Evolutionary conservation across 2,329 filamentous ascomycete genomes (phyloP), one percentile per base, ranked within the genome.

Genomic region (Exophiala alcalophila): DNA sequence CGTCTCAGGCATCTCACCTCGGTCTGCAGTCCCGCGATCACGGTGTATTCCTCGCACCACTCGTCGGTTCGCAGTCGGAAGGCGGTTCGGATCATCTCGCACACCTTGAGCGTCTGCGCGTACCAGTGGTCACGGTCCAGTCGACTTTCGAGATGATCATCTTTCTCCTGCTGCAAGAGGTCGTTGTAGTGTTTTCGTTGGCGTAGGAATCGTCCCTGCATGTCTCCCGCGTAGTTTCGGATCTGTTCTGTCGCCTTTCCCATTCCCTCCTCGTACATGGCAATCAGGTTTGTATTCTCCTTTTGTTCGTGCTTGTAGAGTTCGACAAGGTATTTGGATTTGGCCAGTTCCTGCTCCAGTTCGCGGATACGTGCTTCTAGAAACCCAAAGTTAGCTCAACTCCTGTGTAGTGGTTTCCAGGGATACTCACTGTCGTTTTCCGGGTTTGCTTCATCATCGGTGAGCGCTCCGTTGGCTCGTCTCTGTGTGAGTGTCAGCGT

Each of bases 71-170:
- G 65, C n/a, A 73, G 55, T 19, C 65, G 64, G 48, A 70, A 66
- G 3, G 70, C 69, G 9, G 63, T 69, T 5, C 71, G 64, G 27
- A 74, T 67, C 67, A 73, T 71, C 52, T 71, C 68, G 7, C 68
- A 65, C 38, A 68, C 66, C 44, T 65, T 66, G 59, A 72, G 62
- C 11, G 69, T 66, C 54, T 71, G 65, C 5, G 65, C 60, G 44
- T 72, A 68, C 69, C 69, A 73, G 47, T 72, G 62, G 47, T 73
- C 70, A 5, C 68, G 65, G 43, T 73, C 70, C 7, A 73, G 56
- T n/a, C 71, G 67, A 47, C 68, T 69, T 30, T 68, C 59, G 15
- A 73, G 55, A 44, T 73, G 70, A 4, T 69, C 64, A 47, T 73
- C 70, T 28, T 71, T 71, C 52, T 74, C 71, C 7, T 66, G 66